phyloP scores from a whole-genome alignment of 306 rosid genomes.

The barrel medic (Medicago truncatula) region DNA sequence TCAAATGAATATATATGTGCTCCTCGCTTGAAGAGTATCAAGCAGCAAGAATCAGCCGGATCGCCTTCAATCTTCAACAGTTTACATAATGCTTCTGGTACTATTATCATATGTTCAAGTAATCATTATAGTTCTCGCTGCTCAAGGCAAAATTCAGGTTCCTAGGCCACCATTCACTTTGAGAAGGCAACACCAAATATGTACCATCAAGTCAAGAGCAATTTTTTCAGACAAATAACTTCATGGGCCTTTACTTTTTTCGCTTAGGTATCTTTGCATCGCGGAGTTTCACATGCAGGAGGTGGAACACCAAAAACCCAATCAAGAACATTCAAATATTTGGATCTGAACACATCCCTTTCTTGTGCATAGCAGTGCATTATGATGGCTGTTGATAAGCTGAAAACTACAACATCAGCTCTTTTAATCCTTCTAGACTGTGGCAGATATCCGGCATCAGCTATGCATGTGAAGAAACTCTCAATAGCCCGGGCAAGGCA shows the following conservation, averaged over 20 bases:
- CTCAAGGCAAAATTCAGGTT: slow-evolving; percentile 29
- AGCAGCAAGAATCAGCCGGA: slow-evolving; percentile 23
- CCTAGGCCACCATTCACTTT: slow-evolving; percentile 26
- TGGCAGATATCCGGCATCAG: slow-evolving; percentile 75
- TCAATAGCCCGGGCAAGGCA: slow-evolving; percentile 91
- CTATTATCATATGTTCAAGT: slow-evolving; percentile 7
- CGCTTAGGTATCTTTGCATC: slow-evolving; percentile 51
- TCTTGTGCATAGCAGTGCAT: slow-evolving; percentile 97
- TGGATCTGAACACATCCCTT: slow-evolving; percentile 94
- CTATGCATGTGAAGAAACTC: slow-evolving; percentile 89
- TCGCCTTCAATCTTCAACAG: slow-evolving; percentile 21
- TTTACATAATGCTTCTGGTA: slow-evolving; percentile 1
- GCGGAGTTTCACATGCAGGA: slow-evolving; percentile 82
- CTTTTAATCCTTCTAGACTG: slow-evolving; percentile 71
- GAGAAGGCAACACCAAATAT: slow-evolving; percentile 35
- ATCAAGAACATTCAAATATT: slow-evolving; percentile 88
- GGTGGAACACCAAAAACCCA: slow-evolving; percentile 99
- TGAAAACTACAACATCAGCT: slow-evolving; percentile 81
- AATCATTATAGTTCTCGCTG: slow-evolving; percentile 29
- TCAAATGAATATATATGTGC: neutral
- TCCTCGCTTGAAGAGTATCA: slow-evolving; percentile 22
- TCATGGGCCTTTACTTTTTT: slow-evolving; percentile 13
- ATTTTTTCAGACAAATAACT: slow-evolving; percentile 29
- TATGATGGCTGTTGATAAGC: slow-evolving; percentile 93
- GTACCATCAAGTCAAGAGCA: neutral